Conservation (phyloP, 1,139 yeast species). For the Magnusiomyces tetraspermus region DNA sequence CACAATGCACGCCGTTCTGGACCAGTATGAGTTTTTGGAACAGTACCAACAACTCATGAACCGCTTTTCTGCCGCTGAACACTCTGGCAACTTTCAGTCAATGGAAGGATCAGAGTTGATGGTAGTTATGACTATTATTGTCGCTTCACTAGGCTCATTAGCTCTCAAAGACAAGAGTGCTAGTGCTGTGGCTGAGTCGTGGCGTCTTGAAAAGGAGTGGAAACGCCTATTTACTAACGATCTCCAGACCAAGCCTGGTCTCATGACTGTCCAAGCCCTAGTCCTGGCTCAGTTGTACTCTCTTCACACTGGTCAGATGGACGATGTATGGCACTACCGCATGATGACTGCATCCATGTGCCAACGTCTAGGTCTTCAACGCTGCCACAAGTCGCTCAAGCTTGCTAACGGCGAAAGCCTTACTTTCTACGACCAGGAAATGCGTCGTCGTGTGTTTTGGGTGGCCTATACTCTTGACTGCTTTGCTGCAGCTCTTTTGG, state of each 20-base stretch:
- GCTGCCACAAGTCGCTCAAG: slow-evolving; percentile 81
- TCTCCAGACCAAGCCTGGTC: slow-evolving; percentile 48
- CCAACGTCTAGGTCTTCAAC: slow-evolving; percentile 73
- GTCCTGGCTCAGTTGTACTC: slow-evolving; percentile 64
- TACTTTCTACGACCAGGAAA: slow-evolving; percentile 52
- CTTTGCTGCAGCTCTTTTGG: slow-evolving; percentile 64
- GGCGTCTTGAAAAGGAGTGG: slow-evolving; percentile 29
- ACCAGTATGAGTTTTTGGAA: slow-evolving; percentile 52
- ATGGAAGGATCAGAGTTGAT: slow-evolving; percentile 23
- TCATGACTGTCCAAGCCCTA: slow-evolving; percentile 62
- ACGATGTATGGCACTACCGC: slow-evolving; percentile 64
- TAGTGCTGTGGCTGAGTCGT: slow-evolving; percentile 27
- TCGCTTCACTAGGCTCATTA: slow-evolving; percentile 33
- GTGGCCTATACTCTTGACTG: slow-evolving; percentile 69
- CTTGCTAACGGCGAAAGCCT: slow-evolving; percentile 44
- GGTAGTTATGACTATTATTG: slow-evolving; percentile 40
- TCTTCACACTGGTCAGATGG: slow-evolving; percentile 62
- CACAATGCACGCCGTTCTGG: slow-evolving; percentile 55
- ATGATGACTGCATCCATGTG: slow-evolving; percentile 76
- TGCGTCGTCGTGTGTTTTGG: slow-evolving; percentile 77
- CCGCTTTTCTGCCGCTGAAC: slow-evolving; percentile 11
- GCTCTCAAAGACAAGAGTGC: slow-evolving; percentile 17
- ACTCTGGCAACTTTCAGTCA: slow-evolving; percentile 12
- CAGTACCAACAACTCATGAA: slow-evolving; percentile 43
- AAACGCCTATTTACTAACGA: slow-evolving; percentile 41